phyloP scores from a whole-genome alignment of 306 rosid species.

The Canavalia ensiformis region DNA sequence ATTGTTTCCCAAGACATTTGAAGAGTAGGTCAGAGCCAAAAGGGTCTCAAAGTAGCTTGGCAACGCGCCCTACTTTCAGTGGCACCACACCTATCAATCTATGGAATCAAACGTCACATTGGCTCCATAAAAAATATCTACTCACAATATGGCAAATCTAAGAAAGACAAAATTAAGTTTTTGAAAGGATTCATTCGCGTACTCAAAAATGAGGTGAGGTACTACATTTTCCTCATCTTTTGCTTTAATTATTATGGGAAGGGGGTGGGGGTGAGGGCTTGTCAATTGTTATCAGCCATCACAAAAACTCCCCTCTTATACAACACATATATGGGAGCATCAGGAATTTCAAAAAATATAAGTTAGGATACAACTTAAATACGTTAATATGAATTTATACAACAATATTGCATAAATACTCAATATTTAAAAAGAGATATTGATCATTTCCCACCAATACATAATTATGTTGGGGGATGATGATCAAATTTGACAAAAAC shows the following conservation, averaged over 20 bases:
- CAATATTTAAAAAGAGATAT: not conserved
- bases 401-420: no score
- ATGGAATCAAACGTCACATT: conserved; percentile 48
- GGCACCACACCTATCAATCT: conserved; percentile 46
- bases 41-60: conserved; percentile 39
- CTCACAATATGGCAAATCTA: not conserved
- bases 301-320: not conserved
- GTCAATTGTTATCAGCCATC: conserved; percentile 6
- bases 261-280: not conserved
- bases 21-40: conserved; percentile 54
- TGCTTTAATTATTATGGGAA: not conserved
- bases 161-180: conserved; percentile 43
- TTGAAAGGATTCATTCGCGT: not conserved
- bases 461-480: no score
- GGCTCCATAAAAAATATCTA: conserved; percentile 42
- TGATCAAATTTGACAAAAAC: no score
- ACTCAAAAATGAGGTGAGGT: conserved; percentile 27
- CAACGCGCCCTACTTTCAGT: conserved; percentile 46
- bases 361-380: no score
- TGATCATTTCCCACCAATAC: no score
- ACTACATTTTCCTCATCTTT: not conserved
- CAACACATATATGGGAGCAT: no score
- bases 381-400: no score
- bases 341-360: no score
- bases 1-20: conserved; percentile 57